A percentile compares a stretch with the other conserved stretches of the same genome.
Evolutionary conservation across 2,329 filamentous ascomycete genomes (phyloP).

Genomic region (Fusarium floridanum): DNA sequence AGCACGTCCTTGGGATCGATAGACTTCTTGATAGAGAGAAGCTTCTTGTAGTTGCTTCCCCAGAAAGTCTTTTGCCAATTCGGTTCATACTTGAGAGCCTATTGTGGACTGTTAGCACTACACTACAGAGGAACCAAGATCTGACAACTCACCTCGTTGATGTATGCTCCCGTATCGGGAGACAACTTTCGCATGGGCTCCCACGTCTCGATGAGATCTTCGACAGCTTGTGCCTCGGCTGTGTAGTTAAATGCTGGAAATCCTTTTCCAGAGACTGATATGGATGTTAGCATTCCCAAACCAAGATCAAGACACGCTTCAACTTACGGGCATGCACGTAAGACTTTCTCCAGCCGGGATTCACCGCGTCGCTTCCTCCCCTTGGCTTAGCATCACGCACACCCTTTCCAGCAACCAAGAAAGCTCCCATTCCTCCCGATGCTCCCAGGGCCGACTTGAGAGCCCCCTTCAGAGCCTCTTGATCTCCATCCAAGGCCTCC

Average conservation of each 20-base stretch:
- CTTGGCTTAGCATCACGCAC: constrained; percentile 58
- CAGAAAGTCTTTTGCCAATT: constrained; percentile 58
- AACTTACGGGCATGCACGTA: constrained; percentile 58
- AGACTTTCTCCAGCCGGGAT: constrained; percentile 64
- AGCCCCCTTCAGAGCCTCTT: constrained; percentile 50
- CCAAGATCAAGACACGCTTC: constrained; percentile 34
- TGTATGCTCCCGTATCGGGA: constrained; percentile 58
- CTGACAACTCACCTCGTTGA: constrained; percentile 57
- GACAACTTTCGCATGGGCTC: constrained; percentile 56
- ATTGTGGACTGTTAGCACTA: accelerated
- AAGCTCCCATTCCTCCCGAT: constrained; percentile 48
- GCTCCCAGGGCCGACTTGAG: constrained; percentile 52
- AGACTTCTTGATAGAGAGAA: constrained; percentile 59
- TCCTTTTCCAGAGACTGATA: constrained; percentile 42
- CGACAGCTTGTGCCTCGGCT: constrained; percentile 44
- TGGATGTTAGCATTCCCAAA: neutral
- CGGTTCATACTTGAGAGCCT: constrained; percentile 54
- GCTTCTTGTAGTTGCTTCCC: constrained; percentile 59
- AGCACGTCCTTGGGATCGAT: constrained; percentile 64
- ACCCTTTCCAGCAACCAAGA: constrained; percentile 60
- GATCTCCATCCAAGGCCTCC: constrained; percentile 47
- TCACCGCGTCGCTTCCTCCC: constrained; percentile 61
- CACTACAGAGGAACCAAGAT: accelerated
- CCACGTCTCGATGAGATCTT: constrained; percentile 44
- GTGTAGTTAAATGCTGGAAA: constrained; percentile 53